These are phyloP conservation scores for Mikania micrantha DNA, from an alignment of 129 eudicot genomes.

Conservation along the genomic window DNA sequence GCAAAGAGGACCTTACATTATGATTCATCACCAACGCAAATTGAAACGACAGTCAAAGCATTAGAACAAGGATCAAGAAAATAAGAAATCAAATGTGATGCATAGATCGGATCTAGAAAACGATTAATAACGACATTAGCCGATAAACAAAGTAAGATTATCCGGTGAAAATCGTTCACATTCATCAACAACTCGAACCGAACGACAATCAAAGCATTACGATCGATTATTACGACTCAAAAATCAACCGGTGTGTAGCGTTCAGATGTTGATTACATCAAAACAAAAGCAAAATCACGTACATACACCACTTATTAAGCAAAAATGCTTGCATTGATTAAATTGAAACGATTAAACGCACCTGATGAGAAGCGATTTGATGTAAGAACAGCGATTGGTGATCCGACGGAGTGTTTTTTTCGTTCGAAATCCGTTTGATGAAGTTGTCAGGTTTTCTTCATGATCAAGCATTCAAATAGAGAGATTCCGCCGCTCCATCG, in stretches of 20 bases:
- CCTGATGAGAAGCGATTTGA: constrained; percentile 18
- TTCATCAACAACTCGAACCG: constrained; percentile 1
- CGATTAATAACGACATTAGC: not conserved
- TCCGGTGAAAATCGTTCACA: not conserved
- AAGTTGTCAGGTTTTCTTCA: constrained; percentile 20
- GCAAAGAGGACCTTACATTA: too few relatives aligned
- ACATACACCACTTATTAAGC: not conserved
- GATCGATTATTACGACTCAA: not conserved
- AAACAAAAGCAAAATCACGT: not conserved
- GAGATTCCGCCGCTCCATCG: constrained; percentile 14
- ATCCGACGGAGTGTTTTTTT: not conserved
- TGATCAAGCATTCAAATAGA: constrained; percentile 13
- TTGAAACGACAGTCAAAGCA: not conserved
- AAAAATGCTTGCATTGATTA: not conserved
- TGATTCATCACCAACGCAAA: not conserved
- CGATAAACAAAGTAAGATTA: constrained; percentile 1
- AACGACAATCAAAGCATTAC: not conserved
- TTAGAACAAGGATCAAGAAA: not conserved
- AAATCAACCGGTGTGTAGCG: not conserved
- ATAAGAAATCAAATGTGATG: too few relatives aligned
- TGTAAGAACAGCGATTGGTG: not conserved
- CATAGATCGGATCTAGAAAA: too few relatives aligned
- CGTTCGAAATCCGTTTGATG: not conserved
- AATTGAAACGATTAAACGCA: not conserved
- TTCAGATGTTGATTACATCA: constrained; percentile 2